Percentiles rank a stretch among this genome's conserved stretches.
phyloP scores from a whole-genome alignment of 129 eudicot genomes.

The Escallonia herrerae region DNA sequence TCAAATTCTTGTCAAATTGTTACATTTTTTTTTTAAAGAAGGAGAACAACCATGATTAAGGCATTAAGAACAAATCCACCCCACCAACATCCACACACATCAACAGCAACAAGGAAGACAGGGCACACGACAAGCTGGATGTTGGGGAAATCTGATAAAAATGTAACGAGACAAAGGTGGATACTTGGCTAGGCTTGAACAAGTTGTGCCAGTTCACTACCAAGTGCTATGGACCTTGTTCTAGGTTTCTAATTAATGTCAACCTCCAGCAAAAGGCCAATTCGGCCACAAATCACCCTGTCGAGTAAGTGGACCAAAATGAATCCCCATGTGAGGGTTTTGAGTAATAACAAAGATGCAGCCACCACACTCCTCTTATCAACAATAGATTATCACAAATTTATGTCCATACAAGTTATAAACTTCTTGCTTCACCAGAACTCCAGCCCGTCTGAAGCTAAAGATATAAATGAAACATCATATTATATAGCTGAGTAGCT shows the following conservation, averaged over 20 bases:
- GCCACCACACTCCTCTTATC: background rate
- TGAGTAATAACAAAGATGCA: background rate
- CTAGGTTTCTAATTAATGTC: background rate
- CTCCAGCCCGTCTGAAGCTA: background rate
- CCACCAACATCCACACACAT: background rate
- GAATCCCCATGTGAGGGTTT: background rate
- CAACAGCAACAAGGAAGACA: background rate
- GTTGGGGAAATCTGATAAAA: background rate
- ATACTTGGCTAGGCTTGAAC: too few species aligned
- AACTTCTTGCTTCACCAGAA: background rate
- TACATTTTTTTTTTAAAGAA: too few species aligned
- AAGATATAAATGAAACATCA: background rate
- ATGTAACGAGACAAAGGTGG: too few species aligned
- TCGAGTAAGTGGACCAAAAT: background rate
- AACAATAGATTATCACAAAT: background rate
- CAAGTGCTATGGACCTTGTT: background rate
- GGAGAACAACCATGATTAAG: too few species aligned
- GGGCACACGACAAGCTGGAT: background rate
- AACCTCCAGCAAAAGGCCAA: background rate
- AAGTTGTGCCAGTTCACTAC: background rate
- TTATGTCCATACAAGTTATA: constrained; percentile 3
- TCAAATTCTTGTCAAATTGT: too few species aligned
- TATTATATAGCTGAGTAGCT: constrained; percentile 58
- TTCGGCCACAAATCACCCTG: too few species aligned
- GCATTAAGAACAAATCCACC: too few species aligned